Evolutionary conservation across 176 grass and related monocot species (phyloP), one percentile per base, ranked within the genome.

Genomic region (Oryza australiensis): DNA sequence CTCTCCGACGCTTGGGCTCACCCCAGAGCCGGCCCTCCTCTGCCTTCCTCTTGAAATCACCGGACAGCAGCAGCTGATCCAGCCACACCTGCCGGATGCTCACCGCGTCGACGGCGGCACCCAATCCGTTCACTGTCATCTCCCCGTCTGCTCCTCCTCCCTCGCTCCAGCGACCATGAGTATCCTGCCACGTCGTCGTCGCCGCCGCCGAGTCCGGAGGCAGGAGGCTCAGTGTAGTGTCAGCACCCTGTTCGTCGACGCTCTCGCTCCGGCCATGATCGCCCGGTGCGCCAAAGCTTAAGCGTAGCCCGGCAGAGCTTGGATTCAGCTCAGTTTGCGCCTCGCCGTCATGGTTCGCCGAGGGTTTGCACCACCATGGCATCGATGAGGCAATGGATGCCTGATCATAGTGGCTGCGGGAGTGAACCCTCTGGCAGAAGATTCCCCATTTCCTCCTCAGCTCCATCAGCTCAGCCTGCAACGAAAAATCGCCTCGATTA

Each of bases 371-470:
- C 79, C 86, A 72, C 86, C 72, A 77, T 64, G 79, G 66, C 20
- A 64, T 23, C 8, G 73, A 70, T 10, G 42, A 29, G 0, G 76
- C 20, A 38, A 6, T 24, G 64, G 80, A 82, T 20, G 48, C 60
- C 20, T 37, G 72, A 68, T 34, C 14, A 24, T 45, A 77, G 51
- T 48, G 63, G 64, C 35, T 43, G 38, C 7, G 62, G 18, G 48
- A 82, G 72, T 96, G 93, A 88, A 90, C 76, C 49, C 59, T 87
- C 49, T 43, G 88, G 68, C 90, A 97, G 2, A 90, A n/a, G 45
- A 77, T 77, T 46, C 81, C 82, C 94, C 94, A 93, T 87, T 89
- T 93, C 60, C 77, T 80, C 60, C 72, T 91, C 79, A 93, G n/a
- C 37, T 93, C 91, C 60, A 74, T 60, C 86, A 91, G 81, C 13